Evolutionary conservation across 306 rosid species (phyloP).

Genomic region (Vicia villosa): DNA sequence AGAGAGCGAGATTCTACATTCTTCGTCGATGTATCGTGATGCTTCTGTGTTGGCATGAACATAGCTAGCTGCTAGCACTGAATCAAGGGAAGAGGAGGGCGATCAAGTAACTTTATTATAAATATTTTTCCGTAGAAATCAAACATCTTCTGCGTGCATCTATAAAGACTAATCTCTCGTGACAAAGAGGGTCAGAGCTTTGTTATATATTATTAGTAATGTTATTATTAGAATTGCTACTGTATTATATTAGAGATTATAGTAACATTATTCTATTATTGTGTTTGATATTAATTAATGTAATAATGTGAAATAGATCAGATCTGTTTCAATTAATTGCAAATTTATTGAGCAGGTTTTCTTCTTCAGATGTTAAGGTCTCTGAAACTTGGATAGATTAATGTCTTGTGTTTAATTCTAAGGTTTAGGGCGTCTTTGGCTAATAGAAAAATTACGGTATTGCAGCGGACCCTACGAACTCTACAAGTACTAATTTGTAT

Average conservation of each 20-base stretch:
- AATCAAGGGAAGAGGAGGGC: not conserved
- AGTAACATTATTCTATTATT: not conserved
- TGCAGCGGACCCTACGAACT: no score
- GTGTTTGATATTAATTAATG: not conserved
- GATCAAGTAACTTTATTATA: not conserved
- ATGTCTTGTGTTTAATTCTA: no score
- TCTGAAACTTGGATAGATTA: not conserved
- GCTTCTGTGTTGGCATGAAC: conserved; percentile 44
- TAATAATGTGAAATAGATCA: not conserved
- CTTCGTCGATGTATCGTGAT: conserved; percentile 39
- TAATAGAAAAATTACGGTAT: no score
- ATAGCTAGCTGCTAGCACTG: conserved; percentile 1
- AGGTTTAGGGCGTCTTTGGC: no score
- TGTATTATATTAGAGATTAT: not conserved
- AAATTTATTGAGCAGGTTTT: not conserved
- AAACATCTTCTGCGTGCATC: no score
- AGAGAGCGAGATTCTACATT: conserved; percentile 41
- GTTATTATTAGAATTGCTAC: not conserved
- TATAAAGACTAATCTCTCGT: no score
- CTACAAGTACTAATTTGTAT: no score
- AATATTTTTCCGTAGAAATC: no score
- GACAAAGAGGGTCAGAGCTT: no score
- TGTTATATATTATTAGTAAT: not conserved
- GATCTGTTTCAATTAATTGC: not conserved
- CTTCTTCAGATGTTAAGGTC: not conserved